Base-by-base conservation (phyloP, 2,329 filamentous ascomycete species). In the Biscogniauxia marginata region DNA sequence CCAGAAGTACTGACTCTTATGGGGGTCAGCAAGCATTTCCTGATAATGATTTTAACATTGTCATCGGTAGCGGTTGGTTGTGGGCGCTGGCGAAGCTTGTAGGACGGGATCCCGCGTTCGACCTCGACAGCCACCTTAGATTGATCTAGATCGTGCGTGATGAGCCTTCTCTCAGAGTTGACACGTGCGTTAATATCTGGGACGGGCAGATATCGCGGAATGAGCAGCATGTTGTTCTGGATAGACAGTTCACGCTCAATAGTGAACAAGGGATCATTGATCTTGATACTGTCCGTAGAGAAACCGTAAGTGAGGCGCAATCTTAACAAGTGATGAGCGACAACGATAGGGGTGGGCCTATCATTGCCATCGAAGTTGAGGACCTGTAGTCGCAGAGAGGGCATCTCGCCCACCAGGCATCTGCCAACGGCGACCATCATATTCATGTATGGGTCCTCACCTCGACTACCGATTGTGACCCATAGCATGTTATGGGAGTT, bases 401-500 rank as follows among this genome's bases (percentile, higher is more conserved):
- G 50, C 47, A 58, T 57, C 50, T 59, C 59, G 45, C 53, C 50
- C 8, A 59, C 53, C 20, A 62, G 54, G 25, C 54, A 60, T 24
- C 60, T 53, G 7, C 52, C 55, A 8, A 62, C 53, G 23, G 52
- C 58, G 7, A 58, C 53, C 53, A 58, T 58, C 53, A 59, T 59
- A 43, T 59, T 59, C 48, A 53, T 55, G 34, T 54, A 56, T 13
- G 60, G 57, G 46, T 62, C 54, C 45, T 60, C 54, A 18, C 52
- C 53, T 22, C 55, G 53, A 18, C 48, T 50, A 11, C 58, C 58
- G 11, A 52, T 39, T 13, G 55, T 60, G 8, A 60, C 30, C 60
- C 61, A 63, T 18, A 63, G 53, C 20, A 63, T 50, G n/a, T 46
- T 58, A 21, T 54, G 56, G 30, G 53, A 44, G 8, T 24, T 53